These are phyloP conservation scores for Saccharomycopsis capsularis DNA, from an alignment of 805 yeast genomes.

Conservation along the genomic window DNA sequence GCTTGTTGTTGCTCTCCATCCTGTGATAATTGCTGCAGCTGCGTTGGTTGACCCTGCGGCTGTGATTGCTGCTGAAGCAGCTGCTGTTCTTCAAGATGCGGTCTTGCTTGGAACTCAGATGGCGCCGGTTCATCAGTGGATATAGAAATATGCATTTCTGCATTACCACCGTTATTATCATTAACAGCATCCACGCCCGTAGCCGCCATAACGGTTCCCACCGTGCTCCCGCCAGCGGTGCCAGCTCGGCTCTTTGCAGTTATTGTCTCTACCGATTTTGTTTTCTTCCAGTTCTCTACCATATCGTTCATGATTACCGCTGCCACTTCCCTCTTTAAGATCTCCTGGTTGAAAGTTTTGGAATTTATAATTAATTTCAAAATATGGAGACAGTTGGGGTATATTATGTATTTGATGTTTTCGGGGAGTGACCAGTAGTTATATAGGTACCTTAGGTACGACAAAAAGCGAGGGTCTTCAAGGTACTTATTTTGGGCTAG, in stretches of 20 bases:
- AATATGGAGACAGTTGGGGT: slow-evolving; percentile 72
- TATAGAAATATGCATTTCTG: too few species aligned
- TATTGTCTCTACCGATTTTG: slow-evolving; percentile 14
- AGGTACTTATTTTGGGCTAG: slow-evolving; percentile 68
- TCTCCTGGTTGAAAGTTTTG: slow-evolving; percentile 16
- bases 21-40: too few species aligned
- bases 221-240: background rate
- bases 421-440: slow-evolving; percentile 70
- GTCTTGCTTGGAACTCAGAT: too few species aligned
- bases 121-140: too few species aligned
- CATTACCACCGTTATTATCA: background rate
- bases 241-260: background rate
- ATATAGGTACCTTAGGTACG: slow-evolving; percentile 54
- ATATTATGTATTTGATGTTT: slow-evolving; percentile 55
- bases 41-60: too few species aligned
- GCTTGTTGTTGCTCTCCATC: too few species aligned
- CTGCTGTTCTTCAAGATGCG: too few species aligned
- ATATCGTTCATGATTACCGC: slow-evolving; percentile 16
- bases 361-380: slow-evolving; percentile 38
- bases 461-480: slow-evolving; percentile 53
- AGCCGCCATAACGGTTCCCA: background rate
- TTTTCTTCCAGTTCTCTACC: slow-evolving; percentile 20
- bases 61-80: too few species aligned
- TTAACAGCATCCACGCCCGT: background rate
- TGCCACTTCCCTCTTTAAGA: slow-evolving; percentile 18